phyloP scores from a whole-genome alignment of 768 basidiomycete genomes.

The Boletus insuetus region DNA sequence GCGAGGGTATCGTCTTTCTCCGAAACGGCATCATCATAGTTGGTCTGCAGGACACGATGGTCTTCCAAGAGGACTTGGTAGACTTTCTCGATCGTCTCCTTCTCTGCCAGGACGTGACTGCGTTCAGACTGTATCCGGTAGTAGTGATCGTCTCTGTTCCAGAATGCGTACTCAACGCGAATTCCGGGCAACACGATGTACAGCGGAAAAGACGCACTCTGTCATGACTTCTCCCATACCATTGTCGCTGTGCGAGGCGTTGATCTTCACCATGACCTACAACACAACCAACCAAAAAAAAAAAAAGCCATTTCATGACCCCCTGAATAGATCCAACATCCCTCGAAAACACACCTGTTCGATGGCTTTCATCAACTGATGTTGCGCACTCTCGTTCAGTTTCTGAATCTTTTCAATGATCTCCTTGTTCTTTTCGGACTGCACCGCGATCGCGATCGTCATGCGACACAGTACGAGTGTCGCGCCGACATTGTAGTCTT shows the following conservation, averaged over 20 bases:
- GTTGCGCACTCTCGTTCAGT: slow-evolving; percentile 80
- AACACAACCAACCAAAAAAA: background rate
- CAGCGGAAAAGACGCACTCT: slow-evolving; percentile 54
- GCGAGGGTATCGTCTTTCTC: slow-evolving; percentile 77
- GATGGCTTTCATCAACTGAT: slow-evolving; percentile 88
- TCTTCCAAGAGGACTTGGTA: slow-evolving; percentile 77
- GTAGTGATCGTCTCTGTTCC: slow-evolving; percentile 78
- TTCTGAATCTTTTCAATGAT: slow-evolving; percentile 89
- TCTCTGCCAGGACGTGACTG: slow-evolving; percentile 75
- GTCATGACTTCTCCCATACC: slow-evolving; percentile 66
- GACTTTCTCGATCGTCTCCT: slow-evolving; percentile 81
- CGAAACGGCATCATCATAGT: slow-evolving; percentile 68
- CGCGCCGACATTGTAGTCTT: slow-evolving; percentile 63
- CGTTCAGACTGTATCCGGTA: slow-evolving; percentile 81
- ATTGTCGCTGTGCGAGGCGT: slow-evolving; percentile 44
- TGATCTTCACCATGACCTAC: slow-evolving; percentile 78
- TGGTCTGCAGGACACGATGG: slow-evolving; percentile 70
- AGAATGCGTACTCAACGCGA: background rate
- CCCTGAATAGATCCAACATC: background rate
- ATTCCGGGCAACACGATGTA: slow-evolving; percentile 1
- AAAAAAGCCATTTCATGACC: background rate
- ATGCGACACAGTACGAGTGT: slow-evolving; percentile 76
- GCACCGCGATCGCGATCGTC: slow-evolving; percentile 82
- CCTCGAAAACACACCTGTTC: slow-evolving; percentile 67
- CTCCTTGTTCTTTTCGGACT: slow-evolving; percentile 84